These are phyloP conservation scores for Candida sp. DNA, from an alignment of 1,139 yeast species.

Conservation along the genomic window DNA sequence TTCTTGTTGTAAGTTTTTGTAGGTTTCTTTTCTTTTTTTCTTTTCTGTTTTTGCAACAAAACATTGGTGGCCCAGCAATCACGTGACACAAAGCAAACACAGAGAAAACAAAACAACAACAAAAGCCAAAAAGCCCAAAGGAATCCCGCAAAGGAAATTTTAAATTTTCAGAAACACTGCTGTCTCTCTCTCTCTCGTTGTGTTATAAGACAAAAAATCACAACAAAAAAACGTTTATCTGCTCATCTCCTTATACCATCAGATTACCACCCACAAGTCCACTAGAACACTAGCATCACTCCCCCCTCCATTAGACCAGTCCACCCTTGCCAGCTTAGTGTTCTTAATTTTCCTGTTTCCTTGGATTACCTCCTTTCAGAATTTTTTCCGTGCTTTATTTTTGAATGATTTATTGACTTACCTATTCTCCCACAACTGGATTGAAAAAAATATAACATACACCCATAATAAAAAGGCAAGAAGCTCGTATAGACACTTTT, in stretches of 20 bases:
- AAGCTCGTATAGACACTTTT: background rate
- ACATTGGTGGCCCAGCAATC: too few relatives aligned
- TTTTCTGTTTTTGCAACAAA: slow-evolving; percentile 1
- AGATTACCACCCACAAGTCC: too few relatives aligned
- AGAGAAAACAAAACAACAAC: too few relatives aligned
- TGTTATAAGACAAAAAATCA: background rate
- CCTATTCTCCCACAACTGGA: slow-evolving; percentile 1
- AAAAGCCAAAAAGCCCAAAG: too few relatives aligned
- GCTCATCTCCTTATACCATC: slow-evolving; percentile 2
- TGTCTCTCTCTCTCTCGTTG: background rate
- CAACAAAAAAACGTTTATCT: slow-evolving; percentile 2
- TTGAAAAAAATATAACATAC: background rate
- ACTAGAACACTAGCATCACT: too few relatives aligned
- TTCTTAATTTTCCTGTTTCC: background rate
- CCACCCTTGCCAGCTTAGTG: too few relatives aligned
- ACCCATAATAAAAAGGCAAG: background rate
- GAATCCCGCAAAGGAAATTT: background rate
- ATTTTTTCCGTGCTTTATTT: too few relatives aligned
- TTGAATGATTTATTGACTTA: slow-evolving; percentile 2
- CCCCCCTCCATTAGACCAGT: too few relatives aligned
- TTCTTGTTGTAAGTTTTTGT: too few relatives aligned
- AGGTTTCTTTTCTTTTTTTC: too few relatives aligned
- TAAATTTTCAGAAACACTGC: background rate
- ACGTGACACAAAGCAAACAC: background rate
- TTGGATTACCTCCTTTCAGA: background rate